Evolutionary conservation across 163 green algal genomes (phyloP).

Genomic region (Chlorella variabilis): DNA sequence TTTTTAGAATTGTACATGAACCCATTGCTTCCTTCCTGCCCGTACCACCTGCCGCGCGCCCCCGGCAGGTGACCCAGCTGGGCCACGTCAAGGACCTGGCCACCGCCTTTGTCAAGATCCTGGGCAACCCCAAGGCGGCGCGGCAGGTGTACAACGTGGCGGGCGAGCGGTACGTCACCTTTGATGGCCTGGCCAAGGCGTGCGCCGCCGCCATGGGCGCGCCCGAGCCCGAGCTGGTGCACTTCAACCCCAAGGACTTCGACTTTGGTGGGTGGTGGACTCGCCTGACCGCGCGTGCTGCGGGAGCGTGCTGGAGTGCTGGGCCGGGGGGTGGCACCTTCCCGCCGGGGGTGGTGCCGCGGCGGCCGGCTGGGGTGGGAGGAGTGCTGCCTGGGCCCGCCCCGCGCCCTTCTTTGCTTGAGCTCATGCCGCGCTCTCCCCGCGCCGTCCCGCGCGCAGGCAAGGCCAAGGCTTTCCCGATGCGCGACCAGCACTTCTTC

Average conservation of each 20-base stretch:
- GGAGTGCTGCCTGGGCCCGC: too few species aligned
- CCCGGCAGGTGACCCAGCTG: constrained; percentile 83
- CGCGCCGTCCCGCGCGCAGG: neutral
- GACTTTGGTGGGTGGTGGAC: constrained; percentile 89
- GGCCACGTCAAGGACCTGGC: constrained; percentile 97
- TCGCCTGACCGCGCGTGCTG: neutral
- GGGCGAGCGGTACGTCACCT: constrained; percentile 86
- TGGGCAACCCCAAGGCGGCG: constrained; percentile 90
- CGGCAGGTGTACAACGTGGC: constrained; percentile 90
- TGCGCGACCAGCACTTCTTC: constrained; percentile 98
- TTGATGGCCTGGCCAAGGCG: constrained; percentile 94
- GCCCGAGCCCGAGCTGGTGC: constrained; percentile 89
- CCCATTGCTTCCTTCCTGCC: too few species aligned
- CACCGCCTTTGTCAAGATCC: constrained; percentile 81
- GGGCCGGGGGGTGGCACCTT: too few species aligned
- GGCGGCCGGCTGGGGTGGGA: too few species aligned
- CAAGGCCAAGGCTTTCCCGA: constrained; percentile 88
- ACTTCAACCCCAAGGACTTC: constrained; percentile 95
- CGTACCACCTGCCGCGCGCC: too few species aligned
- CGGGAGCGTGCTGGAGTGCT: too few species aligned
- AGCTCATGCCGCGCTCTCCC: too few species aligned
- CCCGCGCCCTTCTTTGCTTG: too few species aligned
- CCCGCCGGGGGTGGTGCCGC: too few species aligned
- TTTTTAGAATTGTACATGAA: too few species aligned
- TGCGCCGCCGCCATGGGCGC: constrained; percentile 84